Percentiles rank a stretch among this genome's conserved stretches.
These are phyloP conservation scores for Monosporascus sp. DNA, from an alignment of 2,329 filamentous ascomycete species.

Conservation along the genomic window DNA sequence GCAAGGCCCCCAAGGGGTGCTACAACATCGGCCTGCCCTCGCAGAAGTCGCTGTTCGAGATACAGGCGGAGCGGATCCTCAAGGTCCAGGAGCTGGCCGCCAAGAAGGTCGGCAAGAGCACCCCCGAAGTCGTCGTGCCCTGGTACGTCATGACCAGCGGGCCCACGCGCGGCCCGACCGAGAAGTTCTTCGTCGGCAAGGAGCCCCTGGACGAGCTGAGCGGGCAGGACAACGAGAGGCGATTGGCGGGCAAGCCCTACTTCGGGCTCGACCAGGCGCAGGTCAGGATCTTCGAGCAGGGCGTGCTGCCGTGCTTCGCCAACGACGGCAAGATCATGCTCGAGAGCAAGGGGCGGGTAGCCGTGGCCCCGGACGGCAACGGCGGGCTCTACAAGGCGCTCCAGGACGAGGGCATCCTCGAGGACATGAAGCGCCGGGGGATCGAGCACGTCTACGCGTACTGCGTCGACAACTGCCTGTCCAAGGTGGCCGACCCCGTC, in stretches of 20 bases:
- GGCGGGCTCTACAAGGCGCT: conserved; percentile 94
- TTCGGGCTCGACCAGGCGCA: conserved; percentile 86
- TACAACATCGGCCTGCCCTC: conserved; percentile 94
- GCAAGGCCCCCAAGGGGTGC: conserved; percentile 94
- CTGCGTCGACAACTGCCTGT: conserved; percentile 99
- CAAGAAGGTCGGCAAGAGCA: conserved; percentile 54
- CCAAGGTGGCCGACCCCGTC: conserved; percentile 92
- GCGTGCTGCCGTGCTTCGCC: conserved; percentile 91
- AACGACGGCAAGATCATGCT: conserved; percentile 97
- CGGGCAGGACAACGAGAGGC: conserved; percentile 59
- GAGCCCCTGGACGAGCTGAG: conserved; percentile 24
- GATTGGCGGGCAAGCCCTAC: conserved; percentile 43
- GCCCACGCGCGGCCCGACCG: conserved; percentile 85
- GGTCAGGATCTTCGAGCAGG: conserved; percentile 92
- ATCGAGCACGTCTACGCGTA: conserved; percentile 96
- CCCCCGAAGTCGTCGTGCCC: conserved; percentile 62
- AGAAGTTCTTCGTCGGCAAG: conserved; percentile 67
- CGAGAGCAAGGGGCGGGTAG: conserved; percentile 83
- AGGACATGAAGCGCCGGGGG: conserved; percentile 82
- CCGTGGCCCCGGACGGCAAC: conserved; percentile 94
- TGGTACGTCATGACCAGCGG: conserved; percentile 99
- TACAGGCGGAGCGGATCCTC: conserved; percentile 89
- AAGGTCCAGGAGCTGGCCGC: conserved; percentile 79
- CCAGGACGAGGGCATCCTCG: conserved; percentile 56
- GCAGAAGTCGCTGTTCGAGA: conserved; percentile 91